Evolutionary conservation across 441 rosid species (phyloP).

Genomic region (Hypseocharis bilobata): DNA sequence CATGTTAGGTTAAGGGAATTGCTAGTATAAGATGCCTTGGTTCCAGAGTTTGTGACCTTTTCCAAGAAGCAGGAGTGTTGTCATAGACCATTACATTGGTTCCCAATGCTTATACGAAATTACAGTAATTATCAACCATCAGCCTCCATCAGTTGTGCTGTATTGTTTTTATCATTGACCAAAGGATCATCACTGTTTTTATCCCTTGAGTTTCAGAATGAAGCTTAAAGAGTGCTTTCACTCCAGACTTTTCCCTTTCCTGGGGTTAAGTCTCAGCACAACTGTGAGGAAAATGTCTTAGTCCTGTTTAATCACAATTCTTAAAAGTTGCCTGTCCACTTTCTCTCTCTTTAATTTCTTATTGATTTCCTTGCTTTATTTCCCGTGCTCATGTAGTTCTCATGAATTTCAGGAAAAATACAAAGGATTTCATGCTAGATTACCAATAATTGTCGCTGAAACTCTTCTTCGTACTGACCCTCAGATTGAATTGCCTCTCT

Average conservation of each 20-base stretch:
- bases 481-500: slow-evolving; percentile 78
- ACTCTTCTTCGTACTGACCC: slow-evolving; percentile 77
- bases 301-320: not conserved
- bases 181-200: too few relatives aligned
- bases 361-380: not conserved
- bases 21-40: not conserved
- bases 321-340: not conserved
- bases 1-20: not conserved
- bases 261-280: not conserved
- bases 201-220: not conserved
- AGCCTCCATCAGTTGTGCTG: too few relatives aligned
- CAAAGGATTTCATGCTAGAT: slow-evolving; percentile 56
- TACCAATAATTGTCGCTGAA: slow-evolving; percentile 77
- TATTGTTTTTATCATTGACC: too few relatives aligned
- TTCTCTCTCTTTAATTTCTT: not conserved
- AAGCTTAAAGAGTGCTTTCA: not conserved
- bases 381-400: slow-evolving; percentile 5
- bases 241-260: not conserved
- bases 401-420: slow-evolving; percentile 60
- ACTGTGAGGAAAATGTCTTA: not conserved
- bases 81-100: not conserved
- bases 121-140: not conserved
- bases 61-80: too few relatives aligned
- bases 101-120: not conserved
- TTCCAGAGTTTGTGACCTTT: not conserved